A percentile compares a stretch with the other conserved stretches of the same genome.
Evolutionary conservation across 2,329 filamentous ascomycete genomes (phyloP).

Genomic region (Botrytis fabae): DNA sequence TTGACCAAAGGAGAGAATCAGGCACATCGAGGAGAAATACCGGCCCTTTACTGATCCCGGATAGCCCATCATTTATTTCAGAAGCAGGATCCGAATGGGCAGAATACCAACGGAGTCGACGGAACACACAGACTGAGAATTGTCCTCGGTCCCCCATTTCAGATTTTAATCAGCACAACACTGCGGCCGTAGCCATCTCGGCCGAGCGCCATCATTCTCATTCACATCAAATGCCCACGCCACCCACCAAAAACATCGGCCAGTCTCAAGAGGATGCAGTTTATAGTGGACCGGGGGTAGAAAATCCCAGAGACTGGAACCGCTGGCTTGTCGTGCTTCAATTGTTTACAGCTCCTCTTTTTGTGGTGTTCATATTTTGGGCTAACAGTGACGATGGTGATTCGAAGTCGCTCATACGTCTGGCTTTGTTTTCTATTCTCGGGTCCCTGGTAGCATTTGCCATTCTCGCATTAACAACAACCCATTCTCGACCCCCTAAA

Average conservation of each 20-base stretch:
- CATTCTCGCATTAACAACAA: slow-evolving; percentile 68
- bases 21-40: slow-evolving; percentile 37
- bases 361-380: slow-evolving; percentile 76
- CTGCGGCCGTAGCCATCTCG: slow-evolving; percentile 40
- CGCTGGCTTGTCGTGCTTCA: slow-evolving; percentile 87
- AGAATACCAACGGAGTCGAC: slow-evolving; percentile 54
- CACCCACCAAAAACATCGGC: slow-evolving; percentile 18
- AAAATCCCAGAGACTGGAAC: slow-evolving; percentile 63
- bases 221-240: slow-evolving; percentile 26
- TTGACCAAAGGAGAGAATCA: slow-evolving; percentile 26
- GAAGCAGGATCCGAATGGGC: slow-evolving; percentile 57
- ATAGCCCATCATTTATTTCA: slow-evolving; percentile 33
- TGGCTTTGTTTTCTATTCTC: slow-evolving; percentile 65
- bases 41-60: slow-evolving; percentile 31
- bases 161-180: slow-evolving; percentile 39
- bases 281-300: slow-evolving; percentile 19
- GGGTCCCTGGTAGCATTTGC: slow-evolving; percentile 66
- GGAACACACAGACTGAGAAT: slow-evolving; percentile 43
- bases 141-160: slow-evolving; percentile 26
- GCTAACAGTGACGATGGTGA: slow-evolving; percentile 62
- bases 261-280: slow-evolving; percentile 21
- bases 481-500: slow-evolving; percentile 63
- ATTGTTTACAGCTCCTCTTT: slow-evolving; percentile 82
- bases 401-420: slow-evolving; percentile 53
- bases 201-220: slow-evolving; percentile 37